Base-by-base conservation (phyloP, 371 early-diverging fungal species). In the Funneliformis caledonium region DNA sequence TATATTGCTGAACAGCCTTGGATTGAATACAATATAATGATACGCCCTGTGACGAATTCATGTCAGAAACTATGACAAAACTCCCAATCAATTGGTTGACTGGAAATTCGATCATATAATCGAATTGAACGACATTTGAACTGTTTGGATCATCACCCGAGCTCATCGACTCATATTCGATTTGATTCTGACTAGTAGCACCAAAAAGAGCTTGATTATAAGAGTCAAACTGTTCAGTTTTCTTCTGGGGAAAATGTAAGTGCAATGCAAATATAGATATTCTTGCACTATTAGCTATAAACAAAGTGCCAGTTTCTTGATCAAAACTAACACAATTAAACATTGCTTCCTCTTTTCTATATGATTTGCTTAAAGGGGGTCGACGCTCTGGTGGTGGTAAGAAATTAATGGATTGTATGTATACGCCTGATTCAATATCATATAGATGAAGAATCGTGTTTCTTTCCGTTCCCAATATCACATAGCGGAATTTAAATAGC, bases 81-180 rank as follows among this genome's bases (percentile, higher is more conserved):
- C 84, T 86, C 64, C 84, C 82, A 14, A 86, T 78, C 19, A 82
- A 82, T 69, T 86, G 86, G 10, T 83, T 82, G 81, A 85, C 84
- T 0, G 87, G 87, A 59, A 82, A 84, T 81, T 86, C 87, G 22
- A 86, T 83, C 83, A 86, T 83, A 73, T 85, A 86, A 65, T 86
- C 86, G 78, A 86, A 85, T 6, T 81, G 78, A 2, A 82, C 84
- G 2, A 70, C 42, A 22, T 82, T 81, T 16, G 77, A 48, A 16
- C 68, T n/a, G 19, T 70, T 31, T 3, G 69, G 65, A 14, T 61
- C 59, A 43, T 70, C 81, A 60, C 69, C 33, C n/a, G 69, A 70
- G 16, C 43, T n/a, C 14, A 80, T 45, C 43, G 69, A 75, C 26
- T 84, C 83, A 60, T 82, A 81, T 45, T 82, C 76, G 26, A 81